Percentiles rank a stretch among this genome's conserved stretches.
Evolutionary conservation across 2,329 filamentous ascomycete species (phyloP).

Genomic region (Pseudofabraea citricarpa): DNA sequence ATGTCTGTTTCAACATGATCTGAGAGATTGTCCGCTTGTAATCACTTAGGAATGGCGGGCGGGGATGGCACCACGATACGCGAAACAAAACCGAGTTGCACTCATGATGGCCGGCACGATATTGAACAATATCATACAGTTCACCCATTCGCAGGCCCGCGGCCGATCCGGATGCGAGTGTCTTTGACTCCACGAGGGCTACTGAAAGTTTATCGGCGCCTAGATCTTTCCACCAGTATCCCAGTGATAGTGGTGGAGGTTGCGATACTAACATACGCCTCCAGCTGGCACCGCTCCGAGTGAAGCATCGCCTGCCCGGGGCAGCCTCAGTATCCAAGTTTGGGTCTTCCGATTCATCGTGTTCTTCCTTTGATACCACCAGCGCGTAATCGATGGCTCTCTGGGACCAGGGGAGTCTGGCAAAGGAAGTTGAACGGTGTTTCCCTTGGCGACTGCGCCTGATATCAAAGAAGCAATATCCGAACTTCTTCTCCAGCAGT

Average conservation of each 20-base stretch:
- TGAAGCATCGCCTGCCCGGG: slow-evolving; percentile 1
- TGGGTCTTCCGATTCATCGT: neutral
- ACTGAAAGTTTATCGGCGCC: neutral
- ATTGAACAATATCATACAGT: neutral
- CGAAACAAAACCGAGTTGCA: neutral
- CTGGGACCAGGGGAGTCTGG: neutral
- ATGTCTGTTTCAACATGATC: neutral
- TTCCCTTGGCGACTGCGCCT: neutral
- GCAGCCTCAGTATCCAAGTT: neutral
- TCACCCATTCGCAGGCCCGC: neutral
- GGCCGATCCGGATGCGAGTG: neutral
- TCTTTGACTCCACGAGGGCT: neutral
- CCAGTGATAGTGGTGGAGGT: neutral
- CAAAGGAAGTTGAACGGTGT: neutral
- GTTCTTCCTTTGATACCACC: neutral
- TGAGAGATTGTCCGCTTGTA: neutral
- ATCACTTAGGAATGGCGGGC: neutral
- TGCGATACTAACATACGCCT: slow-evolving; percentile 4
- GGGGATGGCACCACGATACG: neutral
- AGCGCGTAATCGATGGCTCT: neutral
- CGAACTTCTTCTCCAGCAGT: slow-evolving; percentile 3
- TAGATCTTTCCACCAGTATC: neutral
- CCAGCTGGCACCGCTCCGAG: slow-evolving; percentile 2
- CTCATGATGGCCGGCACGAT: neutral
- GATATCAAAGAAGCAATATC: neutral